phyloP scores from a whole-genome alignment of 2,329 filamentous ascomycete genomes.

The Stagonosporopsis tanaceti region DNA sequence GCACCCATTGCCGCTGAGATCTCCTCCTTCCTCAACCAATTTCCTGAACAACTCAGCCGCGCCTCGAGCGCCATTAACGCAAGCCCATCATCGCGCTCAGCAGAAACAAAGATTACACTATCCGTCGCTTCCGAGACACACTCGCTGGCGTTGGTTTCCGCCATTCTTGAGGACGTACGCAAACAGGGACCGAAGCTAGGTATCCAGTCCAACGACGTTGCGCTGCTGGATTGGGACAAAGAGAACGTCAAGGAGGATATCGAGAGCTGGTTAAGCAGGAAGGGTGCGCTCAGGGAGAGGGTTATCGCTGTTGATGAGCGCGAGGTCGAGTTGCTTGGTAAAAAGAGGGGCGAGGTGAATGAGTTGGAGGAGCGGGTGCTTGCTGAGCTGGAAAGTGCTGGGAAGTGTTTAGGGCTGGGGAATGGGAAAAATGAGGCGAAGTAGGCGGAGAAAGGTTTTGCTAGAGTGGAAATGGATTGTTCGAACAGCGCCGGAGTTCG shows the following conservation, averaged over 20 bases:
- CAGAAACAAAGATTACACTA: slow-evolving; percentile 69
- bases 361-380: slow-evolving; percentile 79
- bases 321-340: slow-evolving; percentile 68
- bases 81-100: slow-evolving; percentile 30
- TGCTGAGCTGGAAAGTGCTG: slow-evolving; percentile 44
- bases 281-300: slow-evolving; percentile 72
- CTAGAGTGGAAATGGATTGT: background rate
- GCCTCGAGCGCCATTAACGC: slow-evolving; percentile 76
- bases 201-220: slow-evolving; percentile 68
- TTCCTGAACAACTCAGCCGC: slow-evolving; percentile 77
- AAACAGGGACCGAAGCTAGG: slow-evolving; percentile 55
- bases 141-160: slow-evolving; percentile 76
- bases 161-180: slow-evolving; percentile 73
- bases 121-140: slow-evolving; percentile 79
- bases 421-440: slow-evolving; percentile 23
- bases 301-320: slow-evolving; percentile 76
- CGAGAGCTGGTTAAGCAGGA: slow-evolving; percentile 79
- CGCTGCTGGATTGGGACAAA: slow-evolving; percentile 77
- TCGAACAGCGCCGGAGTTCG: slow-evolving; percentile 10
- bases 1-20: slow-evolving; percentile 84
- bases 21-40: slow-evolving; percentile 86
- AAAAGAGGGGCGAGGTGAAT: slow-evolving; percentile 56
- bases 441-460: background rate
- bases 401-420: slow-evolving; percentile 48
- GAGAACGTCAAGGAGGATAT: slow-evolving; percentile 78